Conservation (phyloP, 345 rosid genomes). For the Salix udensis region DNA sequence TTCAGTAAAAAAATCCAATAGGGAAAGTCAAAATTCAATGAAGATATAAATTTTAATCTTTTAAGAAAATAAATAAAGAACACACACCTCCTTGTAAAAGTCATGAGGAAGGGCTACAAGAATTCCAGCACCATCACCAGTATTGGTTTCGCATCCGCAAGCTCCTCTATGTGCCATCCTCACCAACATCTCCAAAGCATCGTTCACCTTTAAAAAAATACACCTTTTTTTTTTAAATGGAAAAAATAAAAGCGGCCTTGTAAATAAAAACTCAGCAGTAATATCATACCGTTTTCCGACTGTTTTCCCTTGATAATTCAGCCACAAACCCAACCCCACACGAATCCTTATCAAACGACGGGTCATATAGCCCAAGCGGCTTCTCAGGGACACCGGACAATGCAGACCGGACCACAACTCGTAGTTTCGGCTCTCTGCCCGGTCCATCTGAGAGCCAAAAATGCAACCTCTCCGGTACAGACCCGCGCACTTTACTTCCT, state of each 20-base stretch:
- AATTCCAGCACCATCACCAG: constrained; percentile 99
- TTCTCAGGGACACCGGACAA: constrained; percentile 87
- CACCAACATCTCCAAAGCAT: constrained; percentile 91
- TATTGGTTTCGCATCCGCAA: constrained; percentile 95
- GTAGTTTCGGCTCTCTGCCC: constrained; percentile 63
- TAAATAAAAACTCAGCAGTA: too few species aligned
- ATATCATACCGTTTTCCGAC: constrained; percentile 73
- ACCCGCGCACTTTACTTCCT: constrained; percentile 44
- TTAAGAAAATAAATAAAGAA: neutral
- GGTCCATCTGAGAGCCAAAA: constrained; percentile 84
- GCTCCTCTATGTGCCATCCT: constrained; percentile 98
- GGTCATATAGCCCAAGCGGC: constrained; percentile 95
- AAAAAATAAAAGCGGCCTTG: neutral
- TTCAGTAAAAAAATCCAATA: neutral
- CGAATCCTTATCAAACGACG: constrained; percentile 88
- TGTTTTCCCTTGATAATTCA: constrained; percentile 76
- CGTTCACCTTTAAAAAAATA: constrained; percentile 52
- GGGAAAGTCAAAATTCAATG: neutral
- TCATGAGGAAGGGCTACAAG: constrained; percentile 84
- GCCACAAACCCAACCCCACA: constrained; percentile 99
- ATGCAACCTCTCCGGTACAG: constrained; percentile 54
- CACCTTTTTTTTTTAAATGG: neutral
- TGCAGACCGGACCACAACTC: constrained; percentile 59
- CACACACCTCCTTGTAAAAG: constrained; percentile 69
- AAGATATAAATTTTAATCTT: neutral